phyloP scores from a whole-genome alignment of 1,139 yeast genomes.

The Taphrina communis region DNA sequence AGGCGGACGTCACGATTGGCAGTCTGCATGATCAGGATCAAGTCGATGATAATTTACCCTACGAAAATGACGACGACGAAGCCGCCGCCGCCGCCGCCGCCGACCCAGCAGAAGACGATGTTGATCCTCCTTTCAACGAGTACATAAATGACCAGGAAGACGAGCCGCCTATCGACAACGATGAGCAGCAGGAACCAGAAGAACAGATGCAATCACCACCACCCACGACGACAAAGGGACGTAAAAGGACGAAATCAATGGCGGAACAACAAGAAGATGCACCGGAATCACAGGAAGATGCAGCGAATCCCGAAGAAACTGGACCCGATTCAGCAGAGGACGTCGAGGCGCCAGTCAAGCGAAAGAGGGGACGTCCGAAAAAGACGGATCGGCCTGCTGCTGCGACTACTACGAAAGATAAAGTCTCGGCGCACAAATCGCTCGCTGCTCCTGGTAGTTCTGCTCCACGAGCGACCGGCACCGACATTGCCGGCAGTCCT shows the following conservation, averaged over 20 bases:
- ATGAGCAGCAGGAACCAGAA: slow-evolving; percentile 21
- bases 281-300: slow-evolving; percentile 27
- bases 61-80: not conserved
- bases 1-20: slow-evolving; percentile 13
- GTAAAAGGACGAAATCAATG: slow-evolving; percentile 3
- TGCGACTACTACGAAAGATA: not conserved
- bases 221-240: slow-evolving; percentile 2
- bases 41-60: not conserved
- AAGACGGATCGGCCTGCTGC: not conserved
- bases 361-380: slow-evolving; percentile 2
- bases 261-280: slow-evolving; percentile 16
- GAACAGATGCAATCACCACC: slow-evolving; percentile 24
- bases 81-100: too few species aligned
- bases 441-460: not conserved
- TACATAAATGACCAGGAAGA: slow-evolving; percentile 18
- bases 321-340: slow-evolving; percentile 36
- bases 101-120: not conserved
- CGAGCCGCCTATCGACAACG: slow-evolving; percentile 20
- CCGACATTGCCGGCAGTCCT: slow-evolving; percentile 10
- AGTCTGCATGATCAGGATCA: slow-evolving; percentile 1
- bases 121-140: slow-evolving; percentile 18
- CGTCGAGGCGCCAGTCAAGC: slow-evolving; percentile 8
- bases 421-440: slow-evolving; percentile 8
- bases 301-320: slow-evolving; percentile 27
- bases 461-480: slow-evolving; percentile 14